Conservation (phyloP, 129 eudicot genomes). For the Deinandra increscens region DNA sequence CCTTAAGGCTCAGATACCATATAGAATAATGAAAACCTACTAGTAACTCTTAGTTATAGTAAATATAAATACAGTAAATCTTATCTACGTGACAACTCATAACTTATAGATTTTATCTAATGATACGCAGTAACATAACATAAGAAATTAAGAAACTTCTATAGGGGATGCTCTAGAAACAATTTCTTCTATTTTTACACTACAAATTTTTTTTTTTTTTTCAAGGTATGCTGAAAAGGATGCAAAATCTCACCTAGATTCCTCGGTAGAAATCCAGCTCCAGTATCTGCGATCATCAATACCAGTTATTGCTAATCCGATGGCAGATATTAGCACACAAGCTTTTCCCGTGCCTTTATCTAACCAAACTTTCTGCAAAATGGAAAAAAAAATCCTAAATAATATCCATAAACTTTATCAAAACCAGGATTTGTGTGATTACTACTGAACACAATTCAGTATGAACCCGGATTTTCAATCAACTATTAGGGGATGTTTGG, state of each 20-base stretch:
- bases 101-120: too few relatives aligned
- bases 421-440: neutral
- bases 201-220: neutral
- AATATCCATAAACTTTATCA: conserved; percentile 17
- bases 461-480: neutral
- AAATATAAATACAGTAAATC: too few relatives aligned
- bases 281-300: conserved; percentile 93
- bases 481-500: neutral
- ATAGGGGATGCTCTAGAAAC: too few relatives aligned
- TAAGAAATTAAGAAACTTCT: too few relatives aligned
- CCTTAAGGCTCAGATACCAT: too few relatives aligned
- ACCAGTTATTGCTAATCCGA: conserved; percentile 83
- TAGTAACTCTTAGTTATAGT: too few relatives aligned
- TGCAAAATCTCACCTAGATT: conserved; percentile 68
- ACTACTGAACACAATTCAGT: neutral
- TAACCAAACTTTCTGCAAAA: conserved; percentile 80
- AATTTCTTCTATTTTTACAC: neutral
- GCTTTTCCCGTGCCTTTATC: conserved; percentile 76
- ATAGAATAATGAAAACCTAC: too few relatives aligned
- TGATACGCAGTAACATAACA: too few relatives aligned
- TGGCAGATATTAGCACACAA: conserved; percentile 71
- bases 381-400: neutral
- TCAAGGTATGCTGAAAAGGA: neutral
- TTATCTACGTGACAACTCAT: too few relatives aligned
- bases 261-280: conserved; percentile 65